Evolutionary conservation across 371 early-diverging fungal genomes (phyloP).

Genomic region (Mortierella sp.): DNA sequence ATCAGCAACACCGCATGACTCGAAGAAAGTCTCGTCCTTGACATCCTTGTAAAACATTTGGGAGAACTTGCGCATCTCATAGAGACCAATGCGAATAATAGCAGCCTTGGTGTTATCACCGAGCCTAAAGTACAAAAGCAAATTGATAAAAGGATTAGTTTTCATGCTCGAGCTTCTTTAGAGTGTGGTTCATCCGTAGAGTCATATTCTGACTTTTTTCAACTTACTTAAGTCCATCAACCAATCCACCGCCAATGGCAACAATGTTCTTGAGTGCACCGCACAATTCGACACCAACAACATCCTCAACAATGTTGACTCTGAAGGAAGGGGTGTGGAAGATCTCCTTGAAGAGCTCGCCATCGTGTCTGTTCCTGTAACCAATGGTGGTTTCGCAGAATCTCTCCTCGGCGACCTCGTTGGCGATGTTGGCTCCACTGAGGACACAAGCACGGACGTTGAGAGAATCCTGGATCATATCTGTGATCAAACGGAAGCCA

Average conservation of each 20-base stretch:
- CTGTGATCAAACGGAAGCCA: slow-evolving; percentile 88
- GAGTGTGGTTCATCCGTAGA: neutral
- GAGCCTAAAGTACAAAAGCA: slow-evolving; percentile 30
- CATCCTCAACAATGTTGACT: slow-evolving; percentile 87
- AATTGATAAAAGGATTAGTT: neutral
- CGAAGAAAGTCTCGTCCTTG: slow-evolving; percentile 92
- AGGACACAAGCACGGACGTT: slow-evolving; percentile 86
- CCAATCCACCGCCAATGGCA: slow-evolving; percentile 98
- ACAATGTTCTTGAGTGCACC: slow-evolving; percentile 99
- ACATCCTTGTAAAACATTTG: slow-evolving; percentile 84
- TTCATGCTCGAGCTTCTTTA: too few relatives aligned
- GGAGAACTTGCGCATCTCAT: slow-evolving; percentile 97
- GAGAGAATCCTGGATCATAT: slow-evolving; percentile 85
- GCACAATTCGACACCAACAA: slow-evolving; percentile 95
- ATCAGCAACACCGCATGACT: slow-evolving; percentile 96
- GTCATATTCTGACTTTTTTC: neutral
- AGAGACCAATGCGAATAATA: slow-evolving; percentile 95
- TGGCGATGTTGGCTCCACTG: slow-evolving; percentile 99
- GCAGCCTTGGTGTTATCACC: slow-evolving; percentile 98
- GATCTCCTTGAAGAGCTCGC: slow-evolving; percentile 79
- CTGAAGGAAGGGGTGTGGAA: slow-evolving; percentile 93
- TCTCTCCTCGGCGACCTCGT: slow-evolving; percentile 93
- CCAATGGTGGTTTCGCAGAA: slow-evolving; percentile 98
- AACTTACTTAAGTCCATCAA: slow-evolving; percentile 76
- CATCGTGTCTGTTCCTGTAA: slow-evolving; percentile 78